Evolutionary conservation across 345 rosid species (phyloP).

Genomic region (Toxicodendron radicans): DNA sequence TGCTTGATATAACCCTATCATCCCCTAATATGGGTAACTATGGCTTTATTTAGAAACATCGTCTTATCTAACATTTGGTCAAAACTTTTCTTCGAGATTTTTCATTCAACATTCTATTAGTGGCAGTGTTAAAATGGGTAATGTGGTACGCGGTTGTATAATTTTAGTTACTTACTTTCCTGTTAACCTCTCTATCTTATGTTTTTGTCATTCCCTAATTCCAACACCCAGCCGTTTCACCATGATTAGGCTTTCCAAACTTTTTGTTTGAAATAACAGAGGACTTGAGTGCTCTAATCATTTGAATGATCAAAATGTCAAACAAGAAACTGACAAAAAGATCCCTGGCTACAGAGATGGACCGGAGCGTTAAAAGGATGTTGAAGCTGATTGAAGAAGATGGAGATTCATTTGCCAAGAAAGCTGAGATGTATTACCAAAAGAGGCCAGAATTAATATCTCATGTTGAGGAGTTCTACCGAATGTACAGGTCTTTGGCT

Average conservation of each 20-base stretch:
- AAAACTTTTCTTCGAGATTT: neutral
- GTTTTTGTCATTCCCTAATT: slow-evolving; percentile 1
- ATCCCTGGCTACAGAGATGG: slow-evolving; percentile 65
- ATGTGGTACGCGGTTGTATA: neutral
- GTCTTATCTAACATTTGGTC: slow-evolving; percentile 3
- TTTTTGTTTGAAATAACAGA: neutral
- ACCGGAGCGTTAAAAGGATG: slow-evolving; percentile 72
- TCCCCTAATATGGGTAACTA: too few species aligned
- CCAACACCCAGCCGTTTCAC: neutral
- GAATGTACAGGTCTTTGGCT: slow-evolving; percentile 79
- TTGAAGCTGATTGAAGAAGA: slow-evolving; percentile 83
- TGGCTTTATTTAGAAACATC: neutral
- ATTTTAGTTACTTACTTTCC: neutral
- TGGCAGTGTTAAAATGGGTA: slow-evolving; percentile 1
- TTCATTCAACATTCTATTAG: slow-evolving; percentile 3
- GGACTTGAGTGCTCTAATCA: neutral
- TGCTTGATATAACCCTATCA: neutral
- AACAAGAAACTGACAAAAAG: slow-evolving; percentile 19
- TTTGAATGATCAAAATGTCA: slow-evolving; percentile 15
- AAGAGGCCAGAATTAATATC: slow-evolving; percentile 77
- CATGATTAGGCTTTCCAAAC: neutral
- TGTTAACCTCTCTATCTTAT: neutral
- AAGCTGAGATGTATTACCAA: slow-evolving; percentile 85
- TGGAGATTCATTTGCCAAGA: slow-evolving; percentile 85
- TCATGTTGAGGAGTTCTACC: slow-evolving; percentile 76